Base-by-base conservation (phyloP, 306 rosid genomes). In the Cicer yamashitae region DNA sequence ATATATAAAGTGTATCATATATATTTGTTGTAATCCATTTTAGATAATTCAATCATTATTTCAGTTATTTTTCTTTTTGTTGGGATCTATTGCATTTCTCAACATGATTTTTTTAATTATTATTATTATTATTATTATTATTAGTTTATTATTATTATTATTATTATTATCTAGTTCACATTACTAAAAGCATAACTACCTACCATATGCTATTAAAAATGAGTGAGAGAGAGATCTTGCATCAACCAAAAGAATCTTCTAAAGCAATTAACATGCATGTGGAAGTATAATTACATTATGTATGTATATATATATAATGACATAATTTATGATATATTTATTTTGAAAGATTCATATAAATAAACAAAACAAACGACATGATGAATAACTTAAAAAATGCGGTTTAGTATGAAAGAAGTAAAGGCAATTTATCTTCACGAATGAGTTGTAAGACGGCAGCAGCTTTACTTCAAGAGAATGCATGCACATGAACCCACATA, bases 401-500 rank as follows among this genome's bases (percentile, higher is more conserved):
- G 67, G 65, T 45, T 74, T 18, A 46, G 71, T 79, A 65, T 20
- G 18, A 51, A 68, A 44, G 18, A 81, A 81, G 84, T 48, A 74
- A 80, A 74, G 71, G 48, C 6, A 15, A 67, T 58, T 48, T 62
- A 62, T 38, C 71, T 64, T 12, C 37, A 22, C 12, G 14, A 79
- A 54, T 73, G 54, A 65, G 75, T 79, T 66, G 79, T 67, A 57
- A 60, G 67, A 37, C 8, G 47, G 20, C 48, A 48, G 30, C 80
- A 48, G 30, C 80, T 80, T 80, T 80, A 48, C 80, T 80, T 74
- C 76, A 80, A 59, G 45, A 56, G 44, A 3, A 74, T 15, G 70
- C 46, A 65, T 79, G 74, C 47, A 12, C 70, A 4, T 39, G 37
- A 47, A 20, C 13, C 12, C 38, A 54, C 61, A 54, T 9, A 18